Evolutionary conservation across 2,329 filamentous ascomycete genomes (phyloP), one percentile per base, ranked within the genome.

Genomic region (Cercospora zeae-maydis): DNA sequence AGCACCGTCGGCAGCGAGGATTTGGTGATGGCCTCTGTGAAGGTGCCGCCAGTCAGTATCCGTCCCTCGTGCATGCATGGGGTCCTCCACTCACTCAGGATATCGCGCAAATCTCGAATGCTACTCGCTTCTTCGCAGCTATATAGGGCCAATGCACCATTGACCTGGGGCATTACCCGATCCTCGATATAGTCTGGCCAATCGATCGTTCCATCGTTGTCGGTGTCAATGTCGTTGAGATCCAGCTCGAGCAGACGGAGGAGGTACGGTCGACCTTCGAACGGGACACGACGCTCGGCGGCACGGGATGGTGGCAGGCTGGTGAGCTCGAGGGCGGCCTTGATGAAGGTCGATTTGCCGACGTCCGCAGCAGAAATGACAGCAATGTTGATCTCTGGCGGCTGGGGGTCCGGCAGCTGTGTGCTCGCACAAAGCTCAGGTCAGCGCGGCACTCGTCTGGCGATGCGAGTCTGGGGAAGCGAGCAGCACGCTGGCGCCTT

Each of bases 61-160:
- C 49, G 36, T 53, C 39, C 3, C 39, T 39, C 52, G 47, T 30
- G 34, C 45, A 37, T 33, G 49, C 16, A n/a, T 30, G 21, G 27
- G 51, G 16, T 37, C 19, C 51, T 36, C 49, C 31, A 85, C 89
- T 85, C 83, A 96, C 93, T 87, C 74, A 96, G 81, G 66, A 91
- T 86, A 70, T 89, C 85, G 42, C 90, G 88, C 59, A 96, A 81
- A 64, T 89, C 86, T 63, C 84, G 83, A 70, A 96, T 86, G 74
- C 88, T 93, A 64, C 88, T 86, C 69, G 86, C 84, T 74, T 90
- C 89, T 76, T 87, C 90, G 49, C 96, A 89, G 82, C 97, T 91
- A 81, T 96, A 96, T 54, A 98, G 80, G 63, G 93, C 85, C 70
- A 97, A 79, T 51, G 90, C 92, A 19, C 90, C 93, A 72, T 98